phyloP scores from a whole-genome alignment of 225 moss, liverwort and hornwort genomes.

The Physcomitrellopsis africana region DNA sequence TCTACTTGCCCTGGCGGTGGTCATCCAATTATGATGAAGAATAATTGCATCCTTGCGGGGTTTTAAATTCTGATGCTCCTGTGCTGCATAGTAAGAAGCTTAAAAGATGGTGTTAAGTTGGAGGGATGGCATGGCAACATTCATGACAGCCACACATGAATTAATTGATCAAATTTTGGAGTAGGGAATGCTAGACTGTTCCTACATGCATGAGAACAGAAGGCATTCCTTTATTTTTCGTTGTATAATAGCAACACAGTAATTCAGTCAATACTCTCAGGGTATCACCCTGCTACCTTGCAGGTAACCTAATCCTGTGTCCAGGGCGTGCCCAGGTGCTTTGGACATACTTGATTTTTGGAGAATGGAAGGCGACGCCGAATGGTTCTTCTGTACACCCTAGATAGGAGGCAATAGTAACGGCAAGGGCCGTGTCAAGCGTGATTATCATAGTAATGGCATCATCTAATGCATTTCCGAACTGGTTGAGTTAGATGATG shows the following conservation, averaged over 20 bases:
- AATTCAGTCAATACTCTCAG: slow-evolving; percentile 11
- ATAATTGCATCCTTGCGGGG: background rate
- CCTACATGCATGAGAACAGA: background rate
- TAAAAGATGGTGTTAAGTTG: background rate
- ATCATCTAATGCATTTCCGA: slow-evolving; percentile 15
- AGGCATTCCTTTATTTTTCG: background rate
- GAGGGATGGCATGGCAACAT: slow-evolving; percentile 18
- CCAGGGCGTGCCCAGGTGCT: slow-evolving; percentile 31
- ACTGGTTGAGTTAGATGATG: slow-evolving; percentile 24
- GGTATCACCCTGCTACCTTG: background rate
- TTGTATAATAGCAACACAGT: background rate
- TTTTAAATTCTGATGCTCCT: background rate
- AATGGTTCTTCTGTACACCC: slow-evolving; percentile 43
- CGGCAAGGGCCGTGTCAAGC: slow-evolving; percentile 22
- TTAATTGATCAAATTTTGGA: slow-evolving; percentile 21
- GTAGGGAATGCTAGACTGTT: background rate
- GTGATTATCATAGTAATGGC: no score
- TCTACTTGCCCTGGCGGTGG: background rate
- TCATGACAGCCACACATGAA: background rate
- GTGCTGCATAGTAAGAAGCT: slow-evolving; percentile 21
- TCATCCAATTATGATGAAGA: slow-evolving; percentile 12
- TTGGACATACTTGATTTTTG: slow-evolving; percentile 29
- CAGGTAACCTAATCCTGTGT: slow-evolving; percentile 21
- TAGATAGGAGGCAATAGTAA: slow-evolving; percentile 45
- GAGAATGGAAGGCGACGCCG: slow-evolving; percentile 49